Conservation (phyloP, 139 green algal species). For the Desmodesmus armatus region DNA sequence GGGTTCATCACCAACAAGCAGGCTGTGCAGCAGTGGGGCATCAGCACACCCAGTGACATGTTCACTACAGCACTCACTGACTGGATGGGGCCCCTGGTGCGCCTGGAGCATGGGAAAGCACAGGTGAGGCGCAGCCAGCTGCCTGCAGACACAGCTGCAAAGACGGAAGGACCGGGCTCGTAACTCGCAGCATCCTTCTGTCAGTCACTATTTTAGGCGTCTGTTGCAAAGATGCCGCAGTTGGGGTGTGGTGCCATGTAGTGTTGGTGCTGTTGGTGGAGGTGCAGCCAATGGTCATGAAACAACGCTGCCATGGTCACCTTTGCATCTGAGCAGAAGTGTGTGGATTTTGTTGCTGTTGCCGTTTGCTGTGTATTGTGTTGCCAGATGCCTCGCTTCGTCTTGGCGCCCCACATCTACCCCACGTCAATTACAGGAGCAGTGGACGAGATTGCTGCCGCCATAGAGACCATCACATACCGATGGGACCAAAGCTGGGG, state of each 20-base stretch:
- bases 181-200: too few relatives aligned
- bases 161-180: background rate
- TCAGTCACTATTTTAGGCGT: too few relatives aligned
- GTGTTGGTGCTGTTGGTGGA: background rate
- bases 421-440: slow-evolving; percentile 30
- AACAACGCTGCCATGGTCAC: too few relatives aligned
- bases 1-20: slow-evolving; percentile 48
- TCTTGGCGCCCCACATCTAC: slow-evolving; percentile 41
- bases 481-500: slow-evolving; percentile 45
- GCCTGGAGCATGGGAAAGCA: slow-evolving; percentile 16
- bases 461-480: slow-evolving; percentile 1
- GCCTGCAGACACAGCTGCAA: too few relatives aligned
- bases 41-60: slow-evolving; percentile 38
- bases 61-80: slow-evolving; percentile 22
- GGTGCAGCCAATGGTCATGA: background rate
- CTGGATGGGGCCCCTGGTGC: slow-evolving; percentile 4
- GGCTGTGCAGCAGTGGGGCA: background rate
- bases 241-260: too few relatives aligned
- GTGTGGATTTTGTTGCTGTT: too few relatives aligned
- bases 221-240: too few relatives aligned
- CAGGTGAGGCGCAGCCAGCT: background rate
- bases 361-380: background rate
- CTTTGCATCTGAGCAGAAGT: too few relatives aligned
- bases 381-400: slow-evolving; percentile 23
- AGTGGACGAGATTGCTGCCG: background rate